Conservation (phyloP, 2,329 filamentous ascomycete genomes). For the Bretziella fagacearum region DNA sequence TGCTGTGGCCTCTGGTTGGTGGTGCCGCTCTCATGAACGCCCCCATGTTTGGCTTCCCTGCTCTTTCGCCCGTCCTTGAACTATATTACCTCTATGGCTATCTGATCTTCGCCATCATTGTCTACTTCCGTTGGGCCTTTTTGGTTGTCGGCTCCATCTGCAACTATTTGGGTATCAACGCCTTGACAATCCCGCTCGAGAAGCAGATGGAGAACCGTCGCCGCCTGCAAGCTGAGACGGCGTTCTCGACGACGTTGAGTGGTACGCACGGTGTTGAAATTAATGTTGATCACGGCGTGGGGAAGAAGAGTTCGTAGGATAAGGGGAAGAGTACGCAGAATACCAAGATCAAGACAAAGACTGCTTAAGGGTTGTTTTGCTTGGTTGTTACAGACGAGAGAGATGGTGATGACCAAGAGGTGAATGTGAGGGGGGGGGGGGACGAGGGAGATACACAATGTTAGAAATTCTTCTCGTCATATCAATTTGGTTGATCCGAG, state of each 20-base stretch:
- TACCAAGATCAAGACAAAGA: not conserved
- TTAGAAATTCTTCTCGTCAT: too few relatives aligned
- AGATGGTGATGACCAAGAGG: too few relatives aligned
- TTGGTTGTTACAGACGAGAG: not conserved
- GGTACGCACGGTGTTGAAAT: constrained; percentile 14
- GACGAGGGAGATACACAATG: too few relatives aligned
- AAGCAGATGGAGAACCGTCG: constrained; percentile 39
- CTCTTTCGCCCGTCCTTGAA: constrained; percentile 50
- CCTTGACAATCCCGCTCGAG: constrained; percentile 61
- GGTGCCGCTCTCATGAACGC: constrained; percentile 73
- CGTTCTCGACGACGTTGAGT: constrained; percentile 14
- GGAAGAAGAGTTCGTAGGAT: constrained; percentile 15
- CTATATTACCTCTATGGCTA: constrained; percentile 70
- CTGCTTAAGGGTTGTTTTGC: not conserved
- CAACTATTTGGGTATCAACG: constrained; percentile 82
- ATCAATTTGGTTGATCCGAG: too few relatives aligned
- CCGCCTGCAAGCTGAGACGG: constrained; percentile 11
- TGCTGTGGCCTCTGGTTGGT: constrained; percentile 71
- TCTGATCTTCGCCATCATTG: constrained; percentile 64
- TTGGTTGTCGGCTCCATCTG: constrained; percentile 86
- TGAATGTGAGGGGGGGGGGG: too few relatives aligned
- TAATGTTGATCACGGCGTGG: constrained; percentile 12
- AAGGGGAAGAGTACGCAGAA: not conserved
- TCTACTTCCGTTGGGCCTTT: constrained; percentile 86
- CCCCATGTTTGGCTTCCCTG: constrained; percentile 54